Conservation (phyloP, 1,284 basidiomycete genomes). For the Earliella scabrosa region DNA sequence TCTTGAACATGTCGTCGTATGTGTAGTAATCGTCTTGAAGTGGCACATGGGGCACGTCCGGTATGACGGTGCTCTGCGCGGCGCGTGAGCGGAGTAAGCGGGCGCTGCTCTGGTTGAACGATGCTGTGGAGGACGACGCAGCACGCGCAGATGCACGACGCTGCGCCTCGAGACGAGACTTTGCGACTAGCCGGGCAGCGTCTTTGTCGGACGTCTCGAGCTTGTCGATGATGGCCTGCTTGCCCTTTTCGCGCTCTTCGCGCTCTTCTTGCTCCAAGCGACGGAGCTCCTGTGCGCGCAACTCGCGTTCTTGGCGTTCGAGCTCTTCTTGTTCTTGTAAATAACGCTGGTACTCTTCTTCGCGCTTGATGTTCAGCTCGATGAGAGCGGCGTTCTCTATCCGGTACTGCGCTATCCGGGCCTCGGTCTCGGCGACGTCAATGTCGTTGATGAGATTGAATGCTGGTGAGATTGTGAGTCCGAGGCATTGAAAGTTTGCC, state of each 20-base stretch:
- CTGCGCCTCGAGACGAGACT: conserved; percentile 65
- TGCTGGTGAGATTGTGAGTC: conserved; percentile 48
- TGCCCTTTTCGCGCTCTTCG: conserved; percentile 75
- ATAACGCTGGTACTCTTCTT: conserved; percentile 72
- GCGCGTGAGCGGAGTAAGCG: conserved; percentile 60
- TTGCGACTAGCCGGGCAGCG: conserved; percentile 70
- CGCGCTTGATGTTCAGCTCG: conserved; percentile 77
- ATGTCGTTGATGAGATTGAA: conserved; percentile 97
- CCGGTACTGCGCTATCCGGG: conserved; percentile 79
- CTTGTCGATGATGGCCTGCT: conserved; percentile 78
- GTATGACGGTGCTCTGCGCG: conserved; percentile 59
- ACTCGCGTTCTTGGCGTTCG: conserved; percentile 72
- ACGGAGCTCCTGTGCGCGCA: conserved; percentile 70
- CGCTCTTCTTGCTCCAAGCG: conserved; percentile 76
- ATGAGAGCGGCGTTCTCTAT: conserved; percentile 82
- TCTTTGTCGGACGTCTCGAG: conserved; percentile 77
- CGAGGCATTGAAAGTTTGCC: neutral
- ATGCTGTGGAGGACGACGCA: conserved; percentile 41
- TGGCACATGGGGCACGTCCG: conserved; percentile 78
- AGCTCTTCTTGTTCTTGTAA: conserved; percentile 79
- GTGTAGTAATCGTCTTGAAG: conserved; percentile 76
- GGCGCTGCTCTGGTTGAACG: conserved; percentile 49
- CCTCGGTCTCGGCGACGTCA: conserved; percentile 86
- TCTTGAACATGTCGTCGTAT: conserved; percentile 68
- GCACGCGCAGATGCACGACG: conserved; percentile 61